These are phyloP conservation scores for Monosporascus sp. DNA, from an alignment of 2,329 filamentous ascomycete genomes.

Conservation along the genomic window DNA sequence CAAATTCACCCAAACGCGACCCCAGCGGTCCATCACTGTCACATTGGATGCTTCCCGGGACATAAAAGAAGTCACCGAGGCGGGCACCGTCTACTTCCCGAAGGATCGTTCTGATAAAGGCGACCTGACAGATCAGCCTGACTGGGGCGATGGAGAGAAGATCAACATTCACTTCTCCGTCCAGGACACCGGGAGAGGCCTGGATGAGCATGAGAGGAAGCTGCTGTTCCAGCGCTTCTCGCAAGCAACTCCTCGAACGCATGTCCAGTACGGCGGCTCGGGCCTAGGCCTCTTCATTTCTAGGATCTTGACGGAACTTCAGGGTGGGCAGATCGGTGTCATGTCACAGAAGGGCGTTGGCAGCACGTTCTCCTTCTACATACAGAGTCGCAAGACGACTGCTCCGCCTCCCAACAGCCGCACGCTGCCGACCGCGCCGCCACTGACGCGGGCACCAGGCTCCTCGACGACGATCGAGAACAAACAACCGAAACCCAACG, in stretches of 20 bases:
- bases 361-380: slow-evolving; percentile 72
- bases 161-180: slow-evolving; percentile 70
- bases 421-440: slow-evolving; percentile 22
- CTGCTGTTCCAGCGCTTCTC: slow-evolving; percentile 64
- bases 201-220: slow-evolving; percentile 60
- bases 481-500: slow-evolving; percentile 16
- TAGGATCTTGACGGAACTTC: slow-evolving; percentile 67
- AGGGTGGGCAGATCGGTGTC: slow-evolving; percentile 74
- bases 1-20: slow-evolving; percentile 59
- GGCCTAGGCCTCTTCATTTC: slow-evolving; percentile 72
- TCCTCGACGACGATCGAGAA: slow-evolving; percentile 28
- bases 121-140: slow-evolving; percentile 47
- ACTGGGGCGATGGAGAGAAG: slow-evolving; percentile 68
- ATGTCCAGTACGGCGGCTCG: slow-evolving; percentile 67
- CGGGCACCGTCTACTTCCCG: slow-evolving; percentile 43
- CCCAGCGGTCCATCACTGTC: slow-evolving; percentile 55
- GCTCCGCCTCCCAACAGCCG: slow-evolving; percentile 33
- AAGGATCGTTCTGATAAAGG: slow-evolving; percentile 35
- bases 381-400: slow-evolving; percentile 58
- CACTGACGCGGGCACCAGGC: slow-evolving; percentile 25
- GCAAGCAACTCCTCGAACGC: slow-evolving; percentile 62
- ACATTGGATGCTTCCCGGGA: slow-evolving; percentile 58
- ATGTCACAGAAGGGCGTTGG: slow-evolving; percentile 61
- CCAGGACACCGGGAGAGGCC: slow-evolving; percentile 63
- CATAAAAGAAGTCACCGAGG: slow-evolving; percentile 34